phyloP scores from a whole-genome alignment of 75 land plant genomes.

The Cupressus sempervirens region DNA sequence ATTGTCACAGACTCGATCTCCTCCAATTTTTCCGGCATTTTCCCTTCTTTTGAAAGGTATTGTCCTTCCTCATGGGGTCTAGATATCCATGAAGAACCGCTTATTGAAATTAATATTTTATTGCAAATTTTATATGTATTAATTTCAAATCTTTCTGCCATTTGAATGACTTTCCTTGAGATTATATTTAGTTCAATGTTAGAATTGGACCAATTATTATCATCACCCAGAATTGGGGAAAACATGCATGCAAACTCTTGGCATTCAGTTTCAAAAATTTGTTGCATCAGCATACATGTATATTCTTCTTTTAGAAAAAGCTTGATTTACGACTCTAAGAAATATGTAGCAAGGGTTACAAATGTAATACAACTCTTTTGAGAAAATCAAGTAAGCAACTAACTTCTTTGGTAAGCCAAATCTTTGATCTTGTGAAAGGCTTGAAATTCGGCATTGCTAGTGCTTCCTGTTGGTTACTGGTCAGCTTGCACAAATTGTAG shows the following conservation, averaged over 20 bases:
- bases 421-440: not conserved
- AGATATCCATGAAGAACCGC: not conserved
- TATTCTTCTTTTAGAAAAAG: not conserved
- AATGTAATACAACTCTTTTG: not conserved
- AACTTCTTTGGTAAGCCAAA: not conserved
- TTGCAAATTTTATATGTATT: not conserved
- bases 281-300: not conserved
- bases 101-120: not conserved
- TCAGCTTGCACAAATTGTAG: not conserved
- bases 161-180: not conserved
- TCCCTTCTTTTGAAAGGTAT: slow-evolving; percentile 54
- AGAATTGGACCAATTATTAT: not conserved
- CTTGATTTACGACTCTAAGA: not conserved
- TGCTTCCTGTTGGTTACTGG: not conserved
- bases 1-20: slow-evolving; percentile 49
- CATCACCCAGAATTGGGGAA: not conserved
- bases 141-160: not conserved
- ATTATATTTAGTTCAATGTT: not conserved
- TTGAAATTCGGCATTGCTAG: not conserved
- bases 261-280: not conserved
- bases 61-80: not conserved
- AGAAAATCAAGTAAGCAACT: not conserved
- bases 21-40: slow-evolving; percentile 75
- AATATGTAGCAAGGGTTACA: not conserved
- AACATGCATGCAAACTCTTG: not conserved